A percentile compares a stretch with the other conserved stretches of the same genome.
phyloP scores from a whole-genome alignment of 192 early-diverging fungal genomes.

The Borealophlyctis nickersoniae region DNA sequence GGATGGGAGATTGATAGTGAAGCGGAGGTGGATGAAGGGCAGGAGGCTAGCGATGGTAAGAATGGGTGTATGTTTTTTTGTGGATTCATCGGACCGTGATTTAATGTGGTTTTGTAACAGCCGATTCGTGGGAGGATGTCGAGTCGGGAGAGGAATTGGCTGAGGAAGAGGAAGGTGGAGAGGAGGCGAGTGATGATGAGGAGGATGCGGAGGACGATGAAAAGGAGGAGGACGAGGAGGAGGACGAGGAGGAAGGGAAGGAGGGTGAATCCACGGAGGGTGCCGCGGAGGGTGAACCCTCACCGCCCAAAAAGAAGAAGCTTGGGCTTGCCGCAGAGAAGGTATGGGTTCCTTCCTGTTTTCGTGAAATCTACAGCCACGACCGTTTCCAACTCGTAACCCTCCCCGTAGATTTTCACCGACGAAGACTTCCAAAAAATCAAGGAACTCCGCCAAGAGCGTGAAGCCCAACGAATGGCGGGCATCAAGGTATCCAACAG shows the following conservation, averaged over 20 bases:
- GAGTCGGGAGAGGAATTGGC: constrained; percentile 28
- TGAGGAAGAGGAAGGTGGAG: constrained; percentile 23
- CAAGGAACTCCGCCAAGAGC: constrained; percentile 66
- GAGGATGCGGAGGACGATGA: constrained; percentile 21
- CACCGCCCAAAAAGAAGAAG: background rate
- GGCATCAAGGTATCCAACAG: constrained; percentile 26
- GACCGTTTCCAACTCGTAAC: background rate
- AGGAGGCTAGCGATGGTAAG: constrained; percentile 31
- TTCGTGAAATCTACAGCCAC: background rate
- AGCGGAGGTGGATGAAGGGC: constrained; percentile 4
- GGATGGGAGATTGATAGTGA: constrained; percentile 6
- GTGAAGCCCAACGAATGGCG: constrained; percentile 55
- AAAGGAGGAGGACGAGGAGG: constrained; percentile 27
- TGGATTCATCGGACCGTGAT: background rate
- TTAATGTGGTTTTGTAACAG: constrained; percentile 8
- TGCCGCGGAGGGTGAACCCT: background rate
- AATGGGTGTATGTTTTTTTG: constrained; percentile 19
- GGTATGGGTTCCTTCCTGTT: background rate
- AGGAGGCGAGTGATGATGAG: constrained; percentile 13
- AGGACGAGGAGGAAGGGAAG: constrained; percentile 16
- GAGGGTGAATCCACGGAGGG: constrained; percentile 11
- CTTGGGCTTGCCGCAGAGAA: background rate
- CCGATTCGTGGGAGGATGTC: constrained; percentile 43
- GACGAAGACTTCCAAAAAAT: constrained; percentile 81
- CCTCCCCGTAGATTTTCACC: background rate